phyloP scores from a whole-genome alignment of 1,284 basidiomycete species.

The Naganishia sp. region DNA sequence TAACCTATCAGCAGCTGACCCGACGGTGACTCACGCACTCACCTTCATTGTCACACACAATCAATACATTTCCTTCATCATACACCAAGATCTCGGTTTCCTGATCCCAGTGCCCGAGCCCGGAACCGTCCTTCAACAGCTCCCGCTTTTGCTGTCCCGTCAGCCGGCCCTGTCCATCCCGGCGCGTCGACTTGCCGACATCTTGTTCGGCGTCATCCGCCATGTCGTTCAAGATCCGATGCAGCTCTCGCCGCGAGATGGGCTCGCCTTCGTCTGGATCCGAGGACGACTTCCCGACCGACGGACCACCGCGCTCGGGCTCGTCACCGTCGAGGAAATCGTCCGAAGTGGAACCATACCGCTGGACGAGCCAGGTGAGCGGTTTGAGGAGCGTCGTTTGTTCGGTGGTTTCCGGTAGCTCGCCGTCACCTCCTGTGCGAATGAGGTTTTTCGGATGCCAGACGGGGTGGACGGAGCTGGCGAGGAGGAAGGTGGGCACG shows the following conservation, averaged over 20 bases:
- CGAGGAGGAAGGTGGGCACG: conserved; percentile 37
- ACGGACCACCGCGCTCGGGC: neutral
- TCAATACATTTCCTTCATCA: conserved; percentile 38
- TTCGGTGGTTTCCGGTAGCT: conserved; percentile 29
- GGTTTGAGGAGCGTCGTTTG: conserved; percentile 28
- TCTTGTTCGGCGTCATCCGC: conserved; percentile 28
- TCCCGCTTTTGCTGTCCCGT: conserved; percentile 31
- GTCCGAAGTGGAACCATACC: conserved; percentile 25
- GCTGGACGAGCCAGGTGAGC: conserved; percentile 5
- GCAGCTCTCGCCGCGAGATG: conserved; percentile 34
- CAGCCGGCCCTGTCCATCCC: conserved; percentile 26
- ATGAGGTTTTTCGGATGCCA: conserved; percentile 38
- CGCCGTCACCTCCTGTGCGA: conserved; percentile 24
- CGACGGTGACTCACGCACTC: conserved; percentile 13
- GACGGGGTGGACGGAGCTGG: conserved; percentile 35
- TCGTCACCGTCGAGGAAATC: conserved; percentile 12
- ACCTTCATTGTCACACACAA: conserved; percentile 46
- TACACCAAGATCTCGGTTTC: conserved; percentile 34
- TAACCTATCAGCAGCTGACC: neutral
- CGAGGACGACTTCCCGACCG: conserved; percentile 1
- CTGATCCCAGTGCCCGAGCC: conserved; percentile 34
- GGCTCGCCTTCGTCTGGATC: conserved; percentile 33
- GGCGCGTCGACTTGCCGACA: conserved; percentile 9
- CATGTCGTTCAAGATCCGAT: conserved; percentile 32
- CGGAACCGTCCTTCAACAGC: conserved; percentile 33